Conservation (phyloP, 768 basidiomycete genomes). For the Russula brevipes region DNA sequence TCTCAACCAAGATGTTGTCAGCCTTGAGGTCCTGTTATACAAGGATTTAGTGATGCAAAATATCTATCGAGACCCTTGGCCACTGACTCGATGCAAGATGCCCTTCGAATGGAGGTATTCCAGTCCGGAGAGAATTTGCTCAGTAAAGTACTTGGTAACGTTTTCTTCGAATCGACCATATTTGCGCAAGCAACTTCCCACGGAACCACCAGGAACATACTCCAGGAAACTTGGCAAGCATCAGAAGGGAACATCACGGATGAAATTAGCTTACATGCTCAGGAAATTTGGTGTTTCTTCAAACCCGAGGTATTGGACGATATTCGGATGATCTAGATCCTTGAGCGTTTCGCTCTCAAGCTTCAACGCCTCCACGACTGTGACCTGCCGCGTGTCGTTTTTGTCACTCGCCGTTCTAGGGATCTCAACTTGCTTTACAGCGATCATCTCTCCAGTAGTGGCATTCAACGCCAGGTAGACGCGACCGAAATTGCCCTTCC, state of each 20-base stretch:
- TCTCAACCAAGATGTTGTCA: conserved; percentile 96
- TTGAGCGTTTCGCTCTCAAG: conserved; percentile 94
- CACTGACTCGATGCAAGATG: conserved; percentile 82
- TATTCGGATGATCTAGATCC: conserved; percentile 94
- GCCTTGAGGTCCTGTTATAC: conserved; percentile 82
- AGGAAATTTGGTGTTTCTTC: conserved; percentile 84
- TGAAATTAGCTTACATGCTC: conserved; percentile 69
- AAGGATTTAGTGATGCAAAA: conserved; percentile 8
- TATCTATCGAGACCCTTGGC: neutral
- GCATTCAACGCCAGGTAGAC: conserved; percentile 96
- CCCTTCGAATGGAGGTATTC: conserved; percentile 89
- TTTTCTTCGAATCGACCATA: conserved; percentile 91
- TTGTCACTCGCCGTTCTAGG: conserved; percentile 89
- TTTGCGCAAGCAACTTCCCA: conserved; percentile 83
- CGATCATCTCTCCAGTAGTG: conserved; percentile 97
- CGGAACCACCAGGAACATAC: conserved; percentile 96
- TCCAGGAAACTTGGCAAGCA: conserved; percentile 75
- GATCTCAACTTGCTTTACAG: conserved; percentile 97
- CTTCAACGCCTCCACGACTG: conserved; percentile 87
- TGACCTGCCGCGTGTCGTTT: conserved; percentile 76
- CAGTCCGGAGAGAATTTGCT: conserved; percentile 85
- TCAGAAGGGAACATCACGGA: neutral
- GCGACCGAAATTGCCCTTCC: conserved; percentile 93
- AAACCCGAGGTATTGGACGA: conserved; percentile 95
- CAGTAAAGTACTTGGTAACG: conserved; percentile 88